Conservation (phyloP, 1,284 basidiomycete species). For the Melampsora larici-populina region DNA sequence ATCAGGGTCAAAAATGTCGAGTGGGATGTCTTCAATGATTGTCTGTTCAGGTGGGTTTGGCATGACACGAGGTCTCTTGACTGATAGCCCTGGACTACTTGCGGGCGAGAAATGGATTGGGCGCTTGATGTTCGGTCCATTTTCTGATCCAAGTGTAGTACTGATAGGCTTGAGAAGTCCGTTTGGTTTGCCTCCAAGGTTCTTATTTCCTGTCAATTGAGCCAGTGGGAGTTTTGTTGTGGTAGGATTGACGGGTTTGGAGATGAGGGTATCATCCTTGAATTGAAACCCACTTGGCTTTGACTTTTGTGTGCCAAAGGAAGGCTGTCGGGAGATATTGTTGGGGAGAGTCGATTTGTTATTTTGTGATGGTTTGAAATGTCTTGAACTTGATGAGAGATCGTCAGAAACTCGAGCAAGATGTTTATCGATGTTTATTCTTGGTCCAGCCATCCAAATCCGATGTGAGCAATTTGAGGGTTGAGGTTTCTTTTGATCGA, state of each 20-base stretch:
- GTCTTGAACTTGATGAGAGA: not conserved
- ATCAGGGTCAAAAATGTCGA: not conserved
- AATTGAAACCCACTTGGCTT: slow-evolving; percentile 4
- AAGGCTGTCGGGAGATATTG: not conserved
- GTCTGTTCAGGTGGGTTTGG: not conserved
- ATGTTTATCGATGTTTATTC: not conserved
- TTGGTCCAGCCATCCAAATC: not conserved
- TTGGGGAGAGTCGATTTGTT: not conserved
- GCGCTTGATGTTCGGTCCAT: not conserved
- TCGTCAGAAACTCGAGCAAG: slow-evolving; percentile 5
- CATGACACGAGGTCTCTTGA: not conserved
- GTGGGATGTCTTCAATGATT: not conserved
- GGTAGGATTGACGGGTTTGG: not conserved
- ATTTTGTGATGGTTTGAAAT: not conserved
- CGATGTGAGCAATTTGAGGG: not conserved
- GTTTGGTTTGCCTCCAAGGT: not conserved
- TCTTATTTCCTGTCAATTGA: not conserved
- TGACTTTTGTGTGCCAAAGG: not conserved
- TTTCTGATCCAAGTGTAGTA: not conserved
- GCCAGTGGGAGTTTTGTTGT: not conserved
- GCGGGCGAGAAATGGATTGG: not conserved
- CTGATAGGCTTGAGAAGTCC: not conserved
- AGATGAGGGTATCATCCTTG: not conserved
- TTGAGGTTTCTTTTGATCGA: no score
- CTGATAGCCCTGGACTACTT: not conserved